Conservation (phyloP, 176 grass and related monocot species). For the Rhynchospora pubera region DNA sequence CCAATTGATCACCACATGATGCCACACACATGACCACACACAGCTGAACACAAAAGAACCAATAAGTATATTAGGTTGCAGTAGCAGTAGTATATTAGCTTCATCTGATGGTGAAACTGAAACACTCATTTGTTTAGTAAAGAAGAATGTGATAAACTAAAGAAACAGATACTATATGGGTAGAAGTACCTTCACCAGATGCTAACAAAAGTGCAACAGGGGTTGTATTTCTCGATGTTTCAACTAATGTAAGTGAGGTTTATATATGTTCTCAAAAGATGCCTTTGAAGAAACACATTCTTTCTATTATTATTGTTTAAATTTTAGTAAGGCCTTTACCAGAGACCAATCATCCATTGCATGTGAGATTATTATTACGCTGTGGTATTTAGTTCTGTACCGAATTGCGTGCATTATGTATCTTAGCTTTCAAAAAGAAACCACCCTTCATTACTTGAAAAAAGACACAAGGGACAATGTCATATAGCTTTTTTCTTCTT, state of each 20-base stretch:
- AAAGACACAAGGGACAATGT: not conserved
- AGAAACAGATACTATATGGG: not conserved
- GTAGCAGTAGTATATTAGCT: not conserved
- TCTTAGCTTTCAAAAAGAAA: not conserved
- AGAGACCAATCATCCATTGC: not conserved
- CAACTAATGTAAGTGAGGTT: slow-evolving; percentile 1
- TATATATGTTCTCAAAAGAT: slow-evolving; percentile 5
- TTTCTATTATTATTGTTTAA: not conserved
- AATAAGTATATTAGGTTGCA: not conserved
- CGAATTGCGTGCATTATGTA: not conserved
- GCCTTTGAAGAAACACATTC: not conserved
- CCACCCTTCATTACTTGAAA: not conserved
- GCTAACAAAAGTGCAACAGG: slow-evolving; percentile 15
- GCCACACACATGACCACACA: not conserved
- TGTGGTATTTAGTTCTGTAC: not conserved
- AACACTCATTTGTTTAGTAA: not conserved
- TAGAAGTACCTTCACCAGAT: slow-evolving; percentile 12
- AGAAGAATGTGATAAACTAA: not conserved
- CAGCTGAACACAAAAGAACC: not conserved
- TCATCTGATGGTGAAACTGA: not conserved
- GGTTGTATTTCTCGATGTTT: not conserved
- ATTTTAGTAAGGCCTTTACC: not conserved
- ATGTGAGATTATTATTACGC: not conserved
- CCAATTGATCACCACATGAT: not conserved
- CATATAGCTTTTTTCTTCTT: not conserved